Base-by-base conservation (phyloP, 352 stramenopile species). In the Globisporangium heterothallicum region DNA sequence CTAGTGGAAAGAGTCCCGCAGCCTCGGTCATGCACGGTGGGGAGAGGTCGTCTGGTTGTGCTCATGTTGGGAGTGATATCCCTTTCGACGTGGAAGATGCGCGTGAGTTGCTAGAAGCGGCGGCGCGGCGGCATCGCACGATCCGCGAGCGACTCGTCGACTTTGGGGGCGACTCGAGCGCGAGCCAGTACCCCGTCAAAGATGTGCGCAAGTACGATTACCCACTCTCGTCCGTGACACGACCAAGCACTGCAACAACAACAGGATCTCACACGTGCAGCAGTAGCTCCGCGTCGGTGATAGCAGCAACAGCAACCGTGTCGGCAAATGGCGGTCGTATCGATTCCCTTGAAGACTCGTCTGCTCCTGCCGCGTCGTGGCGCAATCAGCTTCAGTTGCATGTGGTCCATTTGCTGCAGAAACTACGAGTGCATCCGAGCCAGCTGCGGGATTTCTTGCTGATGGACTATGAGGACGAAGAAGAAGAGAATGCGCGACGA, bases 331-430 rank as follows among this genome's bases (percentile, higher is more conserved):
- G 50, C 8, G 41, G 14, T 13, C 10, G 4, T 18, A 42, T 2
- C 12, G 27, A 43, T 24, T 9, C 3, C 21, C n/a, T n/a, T 44
- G 38, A 44, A 44, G n/a, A 21, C 21, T 44, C 38, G 21, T 6
- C 6, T 44, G 18, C 25, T 21, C 16, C 14, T 29, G 41, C 26
- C 12, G 27, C 54, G 14, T 4, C 34, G 19, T 86, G 74, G 74
- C 63, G 64, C 6, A 54, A 55, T 14, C 59, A 77, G 50, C 50
- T 86, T 8, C 63, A 84, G 42, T 54, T 63, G 14, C 70, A 86
- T 25, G 64, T 82, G 4, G 59, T 58, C 9, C 65, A 70, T 26
- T 50, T 86, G 42, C 59, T 86, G 48, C 60, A 68, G 18, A 61
- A 71, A 51, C 59, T 86, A 45, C 58, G 69, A 1, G 44, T 46